These are phyloP conservation scores for Zea luxurians DNA, from an alignment of 176 grass and related monocot genomes.

Conservation along the genomic window DNA sequence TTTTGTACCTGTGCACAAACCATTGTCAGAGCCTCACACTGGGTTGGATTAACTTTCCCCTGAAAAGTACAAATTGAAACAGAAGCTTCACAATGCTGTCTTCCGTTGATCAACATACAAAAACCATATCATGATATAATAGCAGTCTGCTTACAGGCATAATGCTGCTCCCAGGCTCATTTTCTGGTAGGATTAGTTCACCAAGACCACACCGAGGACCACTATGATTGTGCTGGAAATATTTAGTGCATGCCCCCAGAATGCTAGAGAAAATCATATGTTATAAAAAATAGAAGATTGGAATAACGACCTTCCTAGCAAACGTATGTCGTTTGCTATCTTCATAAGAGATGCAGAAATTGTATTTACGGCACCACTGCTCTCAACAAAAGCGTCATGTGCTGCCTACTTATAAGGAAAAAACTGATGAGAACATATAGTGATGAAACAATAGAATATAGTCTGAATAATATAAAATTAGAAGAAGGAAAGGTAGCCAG, in stretches of 20 bases:
- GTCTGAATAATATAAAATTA: not conserved
- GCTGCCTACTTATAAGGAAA: conserved; percentile 59
- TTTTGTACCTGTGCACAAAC: conserved; percentile 89
- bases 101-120: not conserved
- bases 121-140: conserved; percentile 23
- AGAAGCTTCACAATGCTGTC: not conserved
- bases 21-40: conserved; percentile 97
- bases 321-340: conserved; percentile 94
- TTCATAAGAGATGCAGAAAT: conserved; percentile 97
- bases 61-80: conserved; percentile 45
- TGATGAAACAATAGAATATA: conserved; percentile 18
- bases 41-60: conserved; percentile 99
- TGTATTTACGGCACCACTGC: conserved; percentile 85
- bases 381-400: conserved; percentile 98
- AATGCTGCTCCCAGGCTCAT: conserved; percentile 99
- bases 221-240: conserved; percentile 48
- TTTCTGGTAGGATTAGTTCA: conserved; percentile 95
- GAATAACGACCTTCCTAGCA: conserved; percentile 76
- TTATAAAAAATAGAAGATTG: not conserved
- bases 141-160: conserved; percentile 75
- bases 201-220: conserved; percentile 96
- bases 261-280: not conserved
- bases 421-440: not conserved
- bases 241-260: conserved; percentile 14
- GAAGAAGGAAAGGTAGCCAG: not conserved